A percentile compares a stretch with the other conserved stretches of the same genome.
Evolutionary conservation across 495 filamentous ascomycete genomes (phyloP).

Genomic region (Tuber borchii): DNA sequence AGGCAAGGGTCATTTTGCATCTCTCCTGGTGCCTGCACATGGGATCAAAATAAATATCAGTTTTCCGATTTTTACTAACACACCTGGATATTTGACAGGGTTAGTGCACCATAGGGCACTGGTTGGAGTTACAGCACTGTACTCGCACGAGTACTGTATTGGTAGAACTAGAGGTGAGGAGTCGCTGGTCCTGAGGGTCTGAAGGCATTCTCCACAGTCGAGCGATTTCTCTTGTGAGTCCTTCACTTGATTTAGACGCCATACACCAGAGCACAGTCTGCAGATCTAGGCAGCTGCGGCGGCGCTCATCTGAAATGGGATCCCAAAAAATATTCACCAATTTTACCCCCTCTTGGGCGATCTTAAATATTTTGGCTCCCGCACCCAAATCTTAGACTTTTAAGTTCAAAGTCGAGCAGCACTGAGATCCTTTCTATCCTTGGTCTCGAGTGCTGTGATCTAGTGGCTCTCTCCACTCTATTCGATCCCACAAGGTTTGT

Average conservation of each 20-base stretch:
- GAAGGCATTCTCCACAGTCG: background rate
- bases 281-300: too few relatives aligned
- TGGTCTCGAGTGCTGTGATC: background rate
- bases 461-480: background rate
- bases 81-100: background rate
- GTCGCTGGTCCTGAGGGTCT: background rate
- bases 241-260: too few relatives aligned
- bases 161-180: background rate
- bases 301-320: too few relatives aligned
- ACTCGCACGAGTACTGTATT: too few relatives aligned
- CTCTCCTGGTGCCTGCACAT: too few relatives aligned
- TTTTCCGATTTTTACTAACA: background rate
- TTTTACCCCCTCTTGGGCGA: too few relatives aligned
- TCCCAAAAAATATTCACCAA: too few relatives aligned
- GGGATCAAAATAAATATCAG: background rate
- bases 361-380: background rate
- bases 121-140: background rate
- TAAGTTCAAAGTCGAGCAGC: background rate
- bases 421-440: background rate
- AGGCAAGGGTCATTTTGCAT: too few relatives aligned
- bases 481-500: background rate
- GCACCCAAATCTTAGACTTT: background rate
- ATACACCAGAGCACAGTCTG: too few relatives aligned
- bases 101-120: background rate
- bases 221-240: too few relatives aligned